Evolutionary conservation across 2,329 filamentous ascomycete species (phyloP).

Genomic region (Penicillium sp.): DNA sequence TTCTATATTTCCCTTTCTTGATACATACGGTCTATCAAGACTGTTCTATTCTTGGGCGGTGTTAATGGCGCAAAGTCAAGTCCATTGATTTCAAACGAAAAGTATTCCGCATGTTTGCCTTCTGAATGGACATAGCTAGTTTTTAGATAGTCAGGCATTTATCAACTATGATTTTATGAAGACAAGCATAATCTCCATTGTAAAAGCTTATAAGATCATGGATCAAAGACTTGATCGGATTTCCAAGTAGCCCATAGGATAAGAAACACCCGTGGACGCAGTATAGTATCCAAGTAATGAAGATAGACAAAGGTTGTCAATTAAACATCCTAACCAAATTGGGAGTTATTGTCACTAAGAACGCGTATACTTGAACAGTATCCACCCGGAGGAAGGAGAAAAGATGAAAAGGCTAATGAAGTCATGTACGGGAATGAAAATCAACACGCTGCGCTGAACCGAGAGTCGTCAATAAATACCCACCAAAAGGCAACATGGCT

Average conservation of each 20-base stretch:
- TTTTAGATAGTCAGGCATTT: conserved; percentile 21
- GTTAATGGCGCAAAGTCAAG: conserved; percentile 27
- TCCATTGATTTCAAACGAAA: conserved; percentile 26
- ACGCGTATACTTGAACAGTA: conserved; percentile 10
- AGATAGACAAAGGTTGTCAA: conserved; percentile 2
- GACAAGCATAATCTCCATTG: background rate
- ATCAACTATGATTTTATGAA: conserved; percentile 18
- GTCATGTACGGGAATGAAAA: conserved; percentile 21
- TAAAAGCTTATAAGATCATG: background rate
- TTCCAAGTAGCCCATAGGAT: background rate
- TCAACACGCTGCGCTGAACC: conserved; percentile 23
- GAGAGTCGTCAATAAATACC: conserved; percentile 7
- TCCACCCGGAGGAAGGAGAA: conserved; percentile 10
- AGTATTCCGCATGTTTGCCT: conserved; percentile 24
- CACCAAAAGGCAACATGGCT: background rate
- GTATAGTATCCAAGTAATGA: background rate
- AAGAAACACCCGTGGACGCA: background rate
- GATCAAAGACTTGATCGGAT: background rate
- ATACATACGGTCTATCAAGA: conserved; percentile 21
- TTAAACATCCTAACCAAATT: conserved; percentile 11
- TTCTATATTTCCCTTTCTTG: conserved; percentile 19
- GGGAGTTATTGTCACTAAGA: conserved; percentile 2
- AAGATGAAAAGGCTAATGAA: conserved; percentile 11
- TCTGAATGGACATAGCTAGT: conserved; percentile 20
- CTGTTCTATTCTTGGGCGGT: conserved; percentile 22